phyloP scores from a whole-genome alignment of 305 asterid genomes.

The Fraxinus ornus region DNA sequence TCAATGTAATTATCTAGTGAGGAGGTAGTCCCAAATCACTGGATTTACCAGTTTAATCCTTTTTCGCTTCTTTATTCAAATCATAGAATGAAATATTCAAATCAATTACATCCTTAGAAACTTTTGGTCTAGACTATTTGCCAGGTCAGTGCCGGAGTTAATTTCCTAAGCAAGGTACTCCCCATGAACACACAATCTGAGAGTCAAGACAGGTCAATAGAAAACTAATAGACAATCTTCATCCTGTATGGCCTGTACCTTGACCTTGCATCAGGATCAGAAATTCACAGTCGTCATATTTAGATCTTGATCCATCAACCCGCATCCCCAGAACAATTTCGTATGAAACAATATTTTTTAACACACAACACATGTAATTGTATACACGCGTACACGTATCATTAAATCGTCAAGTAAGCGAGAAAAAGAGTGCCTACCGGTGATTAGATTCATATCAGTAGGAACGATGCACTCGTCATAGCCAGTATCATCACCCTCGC shows the following conservation, averaged over 20 bases:
- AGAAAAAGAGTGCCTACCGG: slow-evolving; percentile 42
- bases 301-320: background rate
- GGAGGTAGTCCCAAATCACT: background rate
- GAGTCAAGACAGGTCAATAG: background rate
- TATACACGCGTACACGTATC: background rate
- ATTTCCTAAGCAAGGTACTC: background rate
- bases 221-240: background rate
- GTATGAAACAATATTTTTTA: background rate
- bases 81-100: background rate
- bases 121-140: background rate
- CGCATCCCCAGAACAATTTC: background rate
- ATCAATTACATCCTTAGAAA: background rate
- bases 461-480: slow-evolving; percentile 91
- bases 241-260: background rate
- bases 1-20: background rate
- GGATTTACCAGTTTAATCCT: background rate
- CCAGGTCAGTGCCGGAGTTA: background rate
- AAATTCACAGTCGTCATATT: background rate
- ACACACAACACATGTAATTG: background rate
- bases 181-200: background rate
- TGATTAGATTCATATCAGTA: slow-evolving; percentile 77
- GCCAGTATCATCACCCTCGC: slow-evolving; percentile 94
- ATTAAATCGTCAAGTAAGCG: background rate
- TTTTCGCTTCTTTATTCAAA: background rate
- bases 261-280: background rate